Evolutionary conservation across 1,284 basidiomycete species (phyloP).

Genomic region (Tausonia pullulans): DNA sequence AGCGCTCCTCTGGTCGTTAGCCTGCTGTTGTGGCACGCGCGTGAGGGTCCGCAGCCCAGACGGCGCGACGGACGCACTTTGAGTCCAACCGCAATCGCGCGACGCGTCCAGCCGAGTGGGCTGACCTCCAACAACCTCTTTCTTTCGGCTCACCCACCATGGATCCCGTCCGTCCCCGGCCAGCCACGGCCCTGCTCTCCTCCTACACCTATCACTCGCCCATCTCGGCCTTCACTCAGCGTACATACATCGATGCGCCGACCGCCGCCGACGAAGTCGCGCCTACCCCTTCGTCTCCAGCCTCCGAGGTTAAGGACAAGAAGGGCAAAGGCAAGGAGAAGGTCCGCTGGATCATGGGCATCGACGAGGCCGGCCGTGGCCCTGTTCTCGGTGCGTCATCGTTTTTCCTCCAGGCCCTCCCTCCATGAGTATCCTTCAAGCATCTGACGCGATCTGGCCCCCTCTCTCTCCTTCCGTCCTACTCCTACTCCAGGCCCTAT

Average conservation of each 20-base stretch:
- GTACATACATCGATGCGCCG: neutral
- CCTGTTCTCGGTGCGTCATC: constrained; percentile 62
- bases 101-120: too few species aligned
- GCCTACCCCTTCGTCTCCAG: too few species aligned
- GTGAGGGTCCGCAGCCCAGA: too few species aligned
- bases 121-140: neutral
- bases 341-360: constrained; percentile 60
- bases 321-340: constrained; percentile 24
- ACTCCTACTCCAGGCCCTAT: constrained; percentile 48
- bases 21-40: too few species aligned
- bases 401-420: neutral
- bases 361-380: constrained; percentile 93
- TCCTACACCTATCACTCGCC: constrained; percentile 78
- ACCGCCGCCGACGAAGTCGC: neutral
- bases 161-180: constrained; percentile 40
- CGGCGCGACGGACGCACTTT: too few species aligned
- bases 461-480: neutral
- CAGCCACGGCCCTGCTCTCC: constrained; percentile 48
- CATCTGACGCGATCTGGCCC: neutral
- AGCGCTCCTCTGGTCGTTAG: too few species aligned
- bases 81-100: too few species aligned
- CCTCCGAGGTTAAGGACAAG: neutral
- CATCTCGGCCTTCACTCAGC: constrained; percentile 45
- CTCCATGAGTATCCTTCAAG: neutral
- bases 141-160: neutral